Conservation (phyloP, 1,139 yeast genomes). For the Williopsis jadinii region DNA sequence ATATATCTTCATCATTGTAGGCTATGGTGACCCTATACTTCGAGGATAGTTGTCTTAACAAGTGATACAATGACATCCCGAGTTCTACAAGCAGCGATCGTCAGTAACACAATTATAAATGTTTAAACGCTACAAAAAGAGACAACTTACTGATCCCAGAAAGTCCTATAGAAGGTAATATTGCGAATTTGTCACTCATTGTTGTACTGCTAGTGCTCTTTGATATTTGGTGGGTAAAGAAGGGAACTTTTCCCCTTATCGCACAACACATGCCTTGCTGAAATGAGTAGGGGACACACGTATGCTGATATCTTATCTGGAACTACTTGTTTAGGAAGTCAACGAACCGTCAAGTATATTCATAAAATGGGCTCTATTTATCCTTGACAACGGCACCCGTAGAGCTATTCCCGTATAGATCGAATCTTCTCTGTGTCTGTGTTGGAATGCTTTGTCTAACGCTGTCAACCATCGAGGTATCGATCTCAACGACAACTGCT, state of each 20-base stretch:
- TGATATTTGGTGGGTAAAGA: too few species aligned
- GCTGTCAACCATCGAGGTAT: slow-evolving; percentile 44
- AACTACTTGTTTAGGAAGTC: not conserved
- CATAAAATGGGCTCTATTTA: not conserved
- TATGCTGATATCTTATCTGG: not conserved
- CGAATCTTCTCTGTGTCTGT: slow-evolving; percentile 74
- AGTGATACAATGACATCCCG: slow-evolving; percentile 7
- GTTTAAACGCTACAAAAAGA: too few species aligned
- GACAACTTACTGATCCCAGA: slow-evolving; percentile 7
- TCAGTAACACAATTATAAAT: too few species aligned
- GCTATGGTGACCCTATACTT: not conserved
- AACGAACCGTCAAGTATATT: not conserved
- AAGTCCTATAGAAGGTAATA: slow-evolving; percentile 8
- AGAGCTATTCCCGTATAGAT: slow-evolving; percentile 43
- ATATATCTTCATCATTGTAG: not conserved
- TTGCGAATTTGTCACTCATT: slow-evolving; percentile 1
- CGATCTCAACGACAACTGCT: slow-evolving; percentile 66
- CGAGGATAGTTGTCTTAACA: slow-evolving; percentile 4
- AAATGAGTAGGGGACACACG: not conserved
- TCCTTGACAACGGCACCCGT: slow-evolving; percentile 2
- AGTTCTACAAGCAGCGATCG: slow-evolving; percentile 1
- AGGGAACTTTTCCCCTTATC: too few species aligned
- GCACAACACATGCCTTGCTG: too few species aligned
- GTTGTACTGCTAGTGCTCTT: too few species aligned
- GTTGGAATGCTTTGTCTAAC: slow-evolving; percentile 67